Evolutionary conservation across 1,284 basidiomycete species (phyloP).

Genomic region (Microbotryomycetes sp.): DNA sequence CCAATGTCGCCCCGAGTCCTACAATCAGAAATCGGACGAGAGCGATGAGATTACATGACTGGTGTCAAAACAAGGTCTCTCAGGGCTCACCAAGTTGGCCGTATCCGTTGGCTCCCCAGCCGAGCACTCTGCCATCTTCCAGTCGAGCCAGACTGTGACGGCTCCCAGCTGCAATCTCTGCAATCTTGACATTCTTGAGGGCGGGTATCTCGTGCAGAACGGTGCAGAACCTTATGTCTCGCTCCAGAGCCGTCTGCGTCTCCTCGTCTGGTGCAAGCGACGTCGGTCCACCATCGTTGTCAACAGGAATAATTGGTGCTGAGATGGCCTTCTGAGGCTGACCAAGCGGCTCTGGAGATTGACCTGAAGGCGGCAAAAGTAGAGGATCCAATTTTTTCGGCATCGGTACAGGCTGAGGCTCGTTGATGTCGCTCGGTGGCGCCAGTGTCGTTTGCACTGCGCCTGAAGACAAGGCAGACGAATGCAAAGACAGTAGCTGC

Average conservation of each 20-base stretch:
- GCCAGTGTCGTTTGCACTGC: slow-evolving; percentile 50
- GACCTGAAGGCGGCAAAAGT: slow-evolving; percentile 37
- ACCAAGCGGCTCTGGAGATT: slow-evolving; percentile 7
- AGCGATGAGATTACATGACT: background rate
- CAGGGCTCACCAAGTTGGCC: slow-evolving; percentile 31
- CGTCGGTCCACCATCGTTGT: slow-evolving; percentile 39
- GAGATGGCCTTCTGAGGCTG: background rate
- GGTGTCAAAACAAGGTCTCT: background rate
- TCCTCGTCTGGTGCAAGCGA: slow-evolving; percentile 11
- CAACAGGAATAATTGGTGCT: background rate
- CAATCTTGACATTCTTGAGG: slow-evolving; percentile 57
- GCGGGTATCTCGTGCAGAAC: slow-evolving; percentile 73
- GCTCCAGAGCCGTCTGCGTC: slow-evolving; percentile 18
- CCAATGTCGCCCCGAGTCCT: slow-evolving; percentile 65
- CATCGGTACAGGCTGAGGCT: slow-evolving; percentile 29
- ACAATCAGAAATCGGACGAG: background rate
- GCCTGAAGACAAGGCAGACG: slow-evolving; percentile 40
- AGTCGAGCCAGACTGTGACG: slow-evolving; percentile 69
- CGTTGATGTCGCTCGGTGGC: slow-evolving; percentile 5
- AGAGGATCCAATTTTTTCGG: slow-evolving; percentile 44
- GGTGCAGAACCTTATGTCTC: slow-evolving; percentile 63
- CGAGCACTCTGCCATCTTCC: slow-evolving; percentile 67
- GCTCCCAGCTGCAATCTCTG: slow-evolving; percentile 66
- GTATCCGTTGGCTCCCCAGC: slow-evolving; percentile 78
- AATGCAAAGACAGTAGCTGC: slow-evolving; percentile 35